These are phyloP conservation scores for Diplodia seriata DNA, from an alignment of 2,329 filamentous ascomycete genomes.

Conservation along the genomic window DNA sequence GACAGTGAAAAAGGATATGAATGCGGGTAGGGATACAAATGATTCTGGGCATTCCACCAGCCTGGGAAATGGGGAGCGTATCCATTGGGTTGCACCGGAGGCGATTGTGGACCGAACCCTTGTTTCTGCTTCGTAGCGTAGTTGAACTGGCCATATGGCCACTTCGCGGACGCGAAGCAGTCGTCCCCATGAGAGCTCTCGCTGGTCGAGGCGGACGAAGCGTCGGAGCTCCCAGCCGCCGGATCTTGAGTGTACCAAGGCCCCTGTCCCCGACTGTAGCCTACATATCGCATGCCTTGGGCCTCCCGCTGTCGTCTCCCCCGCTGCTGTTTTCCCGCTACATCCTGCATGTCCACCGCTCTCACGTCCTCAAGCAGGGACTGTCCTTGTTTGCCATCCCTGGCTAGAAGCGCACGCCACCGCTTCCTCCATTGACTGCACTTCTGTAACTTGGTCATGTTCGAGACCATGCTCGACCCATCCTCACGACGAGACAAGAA, in stretches of 20 bases:
- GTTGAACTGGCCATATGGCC: not conserved
- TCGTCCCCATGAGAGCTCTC: not conserved
- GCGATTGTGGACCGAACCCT: not conserved
- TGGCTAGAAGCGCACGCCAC: conserved; percentile 11
- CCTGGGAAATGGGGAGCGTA: not conserved
- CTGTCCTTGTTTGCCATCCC: not conserved
- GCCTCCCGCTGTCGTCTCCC: not conserved
- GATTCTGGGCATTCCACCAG: conserved; percentile 4
- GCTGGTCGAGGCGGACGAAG: not conserved
- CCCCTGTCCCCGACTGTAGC: not conserved
- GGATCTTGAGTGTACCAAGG: not conserved
- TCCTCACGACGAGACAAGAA: conserved; percentile 4
- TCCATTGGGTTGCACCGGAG: not conserved
- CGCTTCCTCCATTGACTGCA: not conserved
- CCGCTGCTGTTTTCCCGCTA: not conserved
- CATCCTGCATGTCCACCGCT: not conserved
- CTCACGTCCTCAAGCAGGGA: conserved; percentile 12
- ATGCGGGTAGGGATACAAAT: not conserved
- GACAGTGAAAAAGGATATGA: not conserved
- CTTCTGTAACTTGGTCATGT: not conserved
- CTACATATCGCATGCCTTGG: not conserved
- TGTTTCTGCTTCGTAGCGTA: not conserved
- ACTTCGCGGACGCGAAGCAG: not conserved
- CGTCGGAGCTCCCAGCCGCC: not conserved
- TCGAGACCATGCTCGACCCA: not conserved